A percentile compares a stretch with the other conserved stretches of the same genome.
phyloP scores from a whole-genome alignment of 2,329 filamentous ascomycete genomes.

The Magnaporthiopsis poae region DNA sequence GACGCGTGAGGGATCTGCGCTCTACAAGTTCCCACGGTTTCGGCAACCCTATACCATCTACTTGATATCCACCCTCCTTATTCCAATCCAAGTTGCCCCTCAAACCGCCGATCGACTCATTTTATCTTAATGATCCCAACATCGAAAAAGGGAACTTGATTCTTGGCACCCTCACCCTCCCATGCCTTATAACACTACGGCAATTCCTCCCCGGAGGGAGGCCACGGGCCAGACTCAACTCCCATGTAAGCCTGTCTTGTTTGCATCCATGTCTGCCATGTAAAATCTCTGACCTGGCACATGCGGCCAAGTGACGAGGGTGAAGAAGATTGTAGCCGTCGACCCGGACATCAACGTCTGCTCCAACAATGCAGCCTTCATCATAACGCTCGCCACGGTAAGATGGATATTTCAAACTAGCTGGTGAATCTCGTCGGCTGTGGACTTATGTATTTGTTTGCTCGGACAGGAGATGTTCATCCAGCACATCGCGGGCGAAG shows the following conservation, averaged over 20 bases:
- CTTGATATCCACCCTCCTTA: background rate
- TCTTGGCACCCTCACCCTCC: too few species aligned
- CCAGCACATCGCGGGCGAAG: constrained; percentile 76
- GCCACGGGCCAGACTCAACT: constrained; percentile 76
- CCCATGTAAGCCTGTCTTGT: constrained; percentile 54
- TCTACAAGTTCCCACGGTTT: background rate
- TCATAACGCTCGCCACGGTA: constrained; percentile 82
- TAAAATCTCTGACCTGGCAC: background rate
- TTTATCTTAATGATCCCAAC: background rate
- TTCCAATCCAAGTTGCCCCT: background rate
- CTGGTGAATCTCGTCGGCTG: background rate
- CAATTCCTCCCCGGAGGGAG: constrained; percentile 70
- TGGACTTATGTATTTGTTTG: background rate
- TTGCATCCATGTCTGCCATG: background rate
- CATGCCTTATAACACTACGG: constrained; percentile 87
- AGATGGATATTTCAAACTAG: constrained; percentile 14
- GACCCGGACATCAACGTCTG: constrained; percentile 79
- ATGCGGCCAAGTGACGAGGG: constrained; percentile 61
- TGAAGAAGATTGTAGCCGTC: constrained; percentile 87
- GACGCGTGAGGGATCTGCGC: background rate
- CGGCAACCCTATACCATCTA: too few species aligned
- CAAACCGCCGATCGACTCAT: too few species aligned
- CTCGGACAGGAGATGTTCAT: constrained; percentile 75
- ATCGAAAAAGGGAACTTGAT: background rate
- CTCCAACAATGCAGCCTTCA: constrained; percentile 88